Conservation (phyloP, 1,284 basidiomycete species). For the Abortiporus biennis region DNA sequence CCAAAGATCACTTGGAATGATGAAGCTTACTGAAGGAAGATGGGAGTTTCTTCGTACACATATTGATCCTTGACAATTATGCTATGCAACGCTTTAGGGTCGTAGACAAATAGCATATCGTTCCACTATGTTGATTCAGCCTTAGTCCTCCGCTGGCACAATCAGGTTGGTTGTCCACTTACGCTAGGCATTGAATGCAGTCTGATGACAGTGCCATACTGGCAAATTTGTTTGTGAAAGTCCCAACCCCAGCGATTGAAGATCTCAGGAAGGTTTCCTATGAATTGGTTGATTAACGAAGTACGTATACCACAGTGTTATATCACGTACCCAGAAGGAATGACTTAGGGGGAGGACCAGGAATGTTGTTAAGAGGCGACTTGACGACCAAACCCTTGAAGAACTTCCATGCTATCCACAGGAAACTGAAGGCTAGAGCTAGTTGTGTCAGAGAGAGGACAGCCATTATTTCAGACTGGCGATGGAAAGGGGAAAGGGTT, state of each 20-base stretch:
- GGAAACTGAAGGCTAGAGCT: no score
- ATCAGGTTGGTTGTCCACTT: neutral
- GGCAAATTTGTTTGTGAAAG: conserved; percentile 6
- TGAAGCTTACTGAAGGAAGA: conserved; percentile 16
- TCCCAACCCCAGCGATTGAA: conserved; percentile 7
- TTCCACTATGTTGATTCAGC: neutral
- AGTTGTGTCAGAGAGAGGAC: no score
- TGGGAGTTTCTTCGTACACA: conserved; percentile 26
- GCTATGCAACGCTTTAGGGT: conserved; percentile 31
- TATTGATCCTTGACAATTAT: conserved; percentile 34
- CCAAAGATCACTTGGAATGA: neutral
- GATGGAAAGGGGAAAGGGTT: no score
- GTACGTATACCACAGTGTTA: neutral
- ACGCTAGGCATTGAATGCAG: conserved; percentile 7
- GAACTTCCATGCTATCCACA: no score
- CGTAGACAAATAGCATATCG: conserved; percentile 15
- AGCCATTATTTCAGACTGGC: no score
- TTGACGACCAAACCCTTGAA: no score
- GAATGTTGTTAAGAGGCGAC: conserved; percentile 2
- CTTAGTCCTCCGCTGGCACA: neutral
- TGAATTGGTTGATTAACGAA: neutral
- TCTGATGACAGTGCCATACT: conserved; percentile 6
- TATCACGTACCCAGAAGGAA: neutral
- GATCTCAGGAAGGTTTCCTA: conserved; percentile 8
- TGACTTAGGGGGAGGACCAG: neutral